Evolutionary conservation across 148 eudicot genomes (phyloP).

Genomic region (Silene conica): DNA sequence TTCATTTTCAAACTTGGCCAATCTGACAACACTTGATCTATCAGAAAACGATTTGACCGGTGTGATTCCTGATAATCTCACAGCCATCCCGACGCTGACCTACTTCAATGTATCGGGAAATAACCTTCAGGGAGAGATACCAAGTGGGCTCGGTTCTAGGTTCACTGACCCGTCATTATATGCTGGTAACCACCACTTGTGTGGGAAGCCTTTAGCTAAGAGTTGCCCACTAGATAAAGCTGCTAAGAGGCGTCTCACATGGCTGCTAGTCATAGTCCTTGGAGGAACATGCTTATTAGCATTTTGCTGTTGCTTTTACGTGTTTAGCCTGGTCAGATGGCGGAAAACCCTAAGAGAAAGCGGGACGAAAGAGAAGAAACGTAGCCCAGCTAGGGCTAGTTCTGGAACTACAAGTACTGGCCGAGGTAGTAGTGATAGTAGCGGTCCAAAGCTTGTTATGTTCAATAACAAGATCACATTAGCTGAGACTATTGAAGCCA

Average conservation of each 20-base stretch:
- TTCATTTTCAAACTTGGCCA: slow-evolving; percentile 42
- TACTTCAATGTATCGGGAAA: slow-evolving; percentile 60
- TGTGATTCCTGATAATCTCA: slow-evolving; percentile 51
- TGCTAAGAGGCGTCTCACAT: slow-evolving; percentile 37
- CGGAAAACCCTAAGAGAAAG: slow-evolving; percentile 48
- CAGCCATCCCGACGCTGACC: slow-evolving; percentile 37
- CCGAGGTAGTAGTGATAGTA: slow-evolving; percentile 65
- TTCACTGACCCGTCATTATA: slow-evolving; percentile 48
- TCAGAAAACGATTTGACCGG: slow-evolving; percentile 65
- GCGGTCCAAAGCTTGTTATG: slow-evolving; percentile 75
- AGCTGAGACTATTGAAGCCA: slow-evolving; percentile 77
- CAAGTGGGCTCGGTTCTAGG: slow-evolving; percentile 39
- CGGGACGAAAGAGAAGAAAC: slow-evolving; percentile 53
- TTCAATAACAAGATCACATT: slow-evolving; percentile 68
- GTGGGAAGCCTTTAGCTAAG: slow-evolving; percentile 56
- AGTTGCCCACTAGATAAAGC: slow-evolving; percentile 40
- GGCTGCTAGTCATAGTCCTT: slow-evolving; percentile 39
- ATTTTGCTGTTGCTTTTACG: slow-evolving; percentile 58
- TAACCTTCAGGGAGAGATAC: slow-evolving; percentile 69
- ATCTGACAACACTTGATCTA: slow-evolving; percentile 52
- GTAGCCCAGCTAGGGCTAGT: slow-evolving; percentile 58
- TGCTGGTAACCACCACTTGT: slow-evolving; percentile 42
- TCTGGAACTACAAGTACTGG: slow-evolving; percentile 48
- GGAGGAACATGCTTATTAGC: slow-evolving; percentile 42
- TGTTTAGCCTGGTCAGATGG: slow-evolving; percentile 53